Evolutionary conservation across 352 stramenopile species (phyloP), one percentile per base, ranked within the genome.

Genomic region (Thraustotheca clavata): DNA sequence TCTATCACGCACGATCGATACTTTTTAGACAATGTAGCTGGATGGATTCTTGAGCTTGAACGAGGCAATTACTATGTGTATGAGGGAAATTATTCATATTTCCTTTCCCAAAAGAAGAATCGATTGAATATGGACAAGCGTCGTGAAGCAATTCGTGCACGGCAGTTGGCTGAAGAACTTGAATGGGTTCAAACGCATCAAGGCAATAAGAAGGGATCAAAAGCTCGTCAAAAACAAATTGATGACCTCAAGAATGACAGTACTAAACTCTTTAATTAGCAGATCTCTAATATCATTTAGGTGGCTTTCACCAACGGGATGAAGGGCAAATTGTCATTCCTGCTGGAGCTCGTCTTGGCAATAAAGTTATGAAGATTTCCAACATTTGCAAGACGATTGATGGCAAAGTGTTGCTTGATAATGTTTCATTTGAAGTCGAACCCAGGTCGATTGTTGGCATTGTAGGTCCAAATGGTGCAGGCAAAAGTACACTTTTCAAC

Each of bases 1-100:
- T 97, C 91, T 31, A 98, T 99, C 69, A 99, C 96, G 26, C 97
- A 99, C 80, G 97, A 99, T 73, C 83, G 96, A 22, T 98, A 99
- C 75, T 99, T 99, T 70, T 67, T 99, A 27, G 96, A 99, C 69
- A 98, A 98, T 69, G 96, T 99, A 4, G 92, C 93, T 7, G 80
- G 93, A 26, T 98, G 96, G 94, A 98, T 99, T 63, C 73, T 99
- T 3, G 95, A 99, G 71, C 77, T 99, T 1, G 96, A 99, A 72
- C 83, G 93, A 49, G 96, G 96, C 20, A 78, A 97, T 67, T 97
- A 93, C n/a, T 96, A 97, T 74, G 94, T 94, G 36, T 98, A 98
- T 76, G 91, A 98, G 76, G 97, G 97, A 34, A 99, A 99, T 74
- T 99, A 99, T 78, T 96, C 88, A n/a, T 76, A 86, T 57, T 99